Evolutionary conservation across 148 eudicot species (phyloP).

Genomic region (Spergularia marina): DNA sequence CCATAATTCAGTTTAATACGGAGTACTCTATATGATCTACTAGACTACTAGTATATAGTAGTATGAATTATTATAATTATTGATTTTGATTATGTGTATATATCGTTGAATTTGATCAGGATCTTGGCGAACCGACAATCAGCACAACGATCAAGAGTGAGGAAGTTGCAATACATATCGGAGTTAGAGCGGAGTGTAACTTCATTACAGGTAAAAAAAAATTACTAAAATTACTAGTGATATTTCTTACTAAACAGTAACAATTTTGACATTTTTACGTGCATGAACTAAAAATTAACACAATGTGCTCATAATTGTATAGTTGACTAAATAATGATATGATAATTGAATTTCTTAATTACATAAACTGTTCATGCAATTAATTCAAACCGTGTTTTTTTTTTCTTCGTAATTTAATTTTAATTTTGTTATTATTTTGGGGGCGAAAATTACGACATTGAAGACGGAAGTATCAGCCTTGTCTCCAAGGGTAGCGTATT

Average conservation of each 20-base stretch:
- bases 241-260: too few relatives aligned
- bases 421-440: neutral
- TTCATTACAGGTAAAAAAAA: constrained; percentile 58
- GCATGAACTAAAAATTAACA: constrained; percentile 23
- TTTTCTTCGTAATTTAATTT: neutral
- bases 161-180: constrained; percentile 91
- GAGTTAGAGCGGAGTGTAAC: constrained; percentile 91
- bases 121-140: constrained; percentile 94
- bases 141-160: constrained; percentile 92
- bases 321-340: too few relatives aligned
- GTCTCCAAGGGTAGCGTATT: constrained; percentile 89
- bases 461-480: constrained; percentile 91
- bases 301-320: neutral
- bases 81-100: neutral
- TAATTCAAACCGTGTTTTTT: neutral
- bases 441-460: neutral
- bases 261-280: constrained; percentile 1
- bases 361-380: neutral
- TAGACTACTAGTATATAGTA: too few relatives aligned
- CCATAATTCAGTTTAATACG: too few relatives aligned
- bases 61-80: neutral
- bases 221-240: too few relatives aligned
- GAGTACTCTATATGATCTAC: too few relatives aligned
- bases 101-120: constrained; percentile 33
- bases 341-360: neutral